Conservation (phyloP, 23 red algal genomes). For the Chondrus crispus region DNA sequence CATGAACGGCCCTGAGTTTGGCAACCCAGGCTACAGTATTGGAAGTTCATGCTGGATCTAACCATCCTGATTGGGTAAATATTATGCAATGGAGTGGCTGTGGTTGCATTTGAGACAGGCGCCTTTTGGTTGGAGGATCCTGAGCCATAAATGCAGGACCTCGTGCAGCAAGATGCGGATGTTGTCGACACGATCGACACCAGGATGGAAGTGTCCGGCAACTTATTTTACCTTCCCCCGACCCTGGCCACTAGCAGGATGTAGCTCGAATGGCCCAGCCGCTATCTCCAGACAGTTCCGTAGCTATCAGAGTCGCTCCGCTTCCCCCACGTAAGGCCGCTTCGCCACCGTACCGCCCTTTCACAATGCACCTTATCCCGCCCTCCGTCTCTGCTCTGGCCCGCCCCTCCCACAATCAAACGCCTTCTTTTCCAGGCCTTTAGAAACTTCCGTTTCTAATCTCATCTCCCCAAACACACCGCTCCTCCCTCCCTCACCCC, state of each 20-base stretch:
- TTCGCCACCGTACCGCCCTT: no score
- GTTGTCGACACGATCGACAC: slow-evolving; percentile 53
- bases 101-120: slow-evolving; percentile 60
- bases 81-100: neutral
- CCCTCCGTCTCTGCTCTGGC: no score
- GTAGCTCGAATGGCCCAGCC: no score
- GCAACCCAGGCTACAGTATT: slow-evolving; percentile 54
- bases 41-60: slow-evolving; percentile 51
- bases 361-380: no score
- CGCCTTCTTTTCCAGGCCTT: no score
- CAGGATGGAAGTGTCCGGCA: slow-evolving; percentile 40
- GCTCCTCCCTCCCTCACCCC: no score
- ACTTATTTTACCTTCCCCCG: slow-evolving; percentile 51
- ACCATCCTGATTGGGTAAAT: slow-evolving; percentile 28
- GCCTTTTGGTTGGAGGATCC: slow-evolving; percentile 61
- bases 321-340: no score
- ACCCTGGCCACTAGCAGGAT: slow-evolving; percentile 32
- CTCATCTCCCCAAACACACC: no score
- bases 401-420: no score
- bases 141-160: slow-evolving; percentile 15
- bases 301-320: no score
- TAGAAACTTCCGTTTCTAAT: no score
- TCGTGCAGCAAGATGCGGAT: slow-evolving; percentile 27
- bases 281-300: no score
- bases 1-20: slow-evolving; percentile 62